phyloP scores from a whole-genome alignment of 2,329 filamentous ascomycete genomes.

The Talaromyces marneffei region DNA sequence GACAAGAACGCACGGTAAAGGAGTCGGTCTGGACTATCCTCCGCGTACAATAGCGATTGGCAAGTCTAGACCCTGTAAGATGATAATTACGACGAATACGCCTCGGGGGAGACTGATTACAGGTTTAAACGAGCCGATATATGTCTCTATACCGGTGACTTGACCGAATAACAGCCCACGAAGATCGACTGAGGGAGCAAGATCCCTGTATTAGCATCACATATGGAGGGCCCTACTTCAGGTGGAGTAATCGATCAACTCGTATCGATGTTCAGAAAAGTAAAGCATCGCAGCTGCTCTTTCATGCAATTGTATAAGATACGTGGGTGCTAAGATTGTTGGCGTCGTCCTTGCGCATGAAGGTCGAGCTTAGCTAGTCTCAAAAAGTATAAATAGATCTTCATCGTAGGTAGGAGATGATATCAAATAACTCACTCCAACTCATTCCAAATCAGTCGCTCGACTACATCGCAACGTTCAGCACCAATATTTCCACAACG shows the following conservation, averaged over 20 bases:
- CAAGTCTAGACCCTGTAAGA: not conserved
- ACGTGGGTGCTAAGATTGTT: not conserved
- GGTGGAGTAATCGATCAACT: too few relatives aligned
- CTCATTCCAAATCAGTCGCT: not conserved
- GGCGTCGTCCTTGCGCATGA: not conserved
- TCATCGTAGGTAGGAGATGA: not conserved
- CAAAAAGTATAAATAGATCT: not conserved
- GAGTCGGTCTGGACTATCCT: not conserved
- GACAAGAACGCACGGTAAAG: not conserved
- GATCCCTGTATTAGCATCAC: too few relatives aligned
- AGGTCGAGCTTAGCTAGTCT: not conserved
- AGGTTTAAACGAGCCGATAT: too few relatives aligned
- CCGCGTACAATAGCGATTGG: not conserved
- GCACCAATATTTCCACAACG: not conserved
- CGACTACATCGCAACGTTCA: not conserved
- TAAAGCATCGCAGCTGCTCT: not conserved
- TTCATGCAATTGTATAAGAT: not conserved
- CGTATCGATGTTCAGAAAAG: not conserved
- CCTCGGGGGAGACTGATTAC: too few relatives aligned
- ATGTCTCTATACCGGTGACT: too few relatives aligned
- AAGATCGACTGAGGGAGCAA: too few relatives aligned
- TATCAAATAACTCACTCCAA: not conserved
- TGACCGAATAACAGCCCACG: too few relatives aligned
- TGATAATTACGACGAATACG: not conserved
- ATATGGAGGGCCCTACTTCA: too few relatives aligned